Evolutionary conservation across 176 grass and related monocot genomes (phyloP).

Genomic region (Carex scoparia): DNA sequence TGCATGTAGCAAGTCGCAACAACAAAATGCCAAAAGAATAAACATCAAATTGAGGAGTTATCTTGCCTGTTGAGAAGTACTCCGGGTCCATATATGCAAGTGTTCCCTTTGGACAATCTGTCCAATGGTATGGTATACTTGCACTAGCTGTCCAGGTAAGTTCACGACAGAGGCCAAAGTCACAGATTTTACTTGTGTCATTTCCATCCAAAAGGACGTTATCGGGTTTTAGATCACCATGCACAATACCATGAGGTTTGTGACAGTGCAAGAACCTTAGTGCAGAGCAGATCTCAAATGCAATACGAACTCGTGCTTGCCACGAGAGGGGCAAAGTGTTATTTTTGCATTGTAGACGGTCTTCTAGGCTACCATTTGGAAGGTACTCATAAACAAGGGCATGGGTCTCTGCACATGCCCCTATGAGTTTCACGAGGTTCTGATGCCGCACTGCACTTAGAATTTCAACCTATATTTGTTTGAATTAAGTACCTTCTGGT

Average conservation of each 20-base stretch:
- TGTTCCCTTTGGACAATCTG: conserved; percentile 19
- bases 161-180: too few relatives aligned
- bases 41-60: conserved; percentile 42
- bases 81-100: conserved; percentile 44
- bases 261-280: conserved; percentile 59
- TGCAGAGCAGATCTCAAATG: conserved; percentile 56
- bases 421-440: too few relatives aligned
- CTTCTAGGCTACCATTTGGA: too few relatives aligned
- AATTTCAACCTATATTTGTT: too few relatives aligned
- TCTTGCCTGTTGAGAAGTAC: conserved; percentile 34
- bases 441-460: too few relatives aligned
- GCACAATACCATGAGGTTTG: conserved; percentile 28
- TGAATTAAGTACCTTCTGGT: too few relatives aligned
- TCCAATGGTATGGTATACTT: conserved; percentile 22
- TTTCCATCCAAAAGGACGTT: conserved; percentile 40
- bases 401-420: too few relatives aligned
- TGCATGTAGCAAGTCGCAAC: conserved; percentile 40
- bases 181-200: too few relatives aligned
- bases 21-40: conserved; percentile 53
- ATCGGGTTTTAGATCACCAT: conserved; percentile 49
- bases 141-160: background rate
- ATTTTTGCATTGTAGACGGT: too few relatives aligned
- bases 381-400: too few relatives aligned
- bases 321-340: conserved; percentile 19
- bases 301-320: conserved; percentile 41